A percentile compares a stretch with the other conserved stretches of the same genome.
Conservation (phyloP, 2,329 filamentous ascomycete species). For the Sphaerulina vaccinii region DNA sequence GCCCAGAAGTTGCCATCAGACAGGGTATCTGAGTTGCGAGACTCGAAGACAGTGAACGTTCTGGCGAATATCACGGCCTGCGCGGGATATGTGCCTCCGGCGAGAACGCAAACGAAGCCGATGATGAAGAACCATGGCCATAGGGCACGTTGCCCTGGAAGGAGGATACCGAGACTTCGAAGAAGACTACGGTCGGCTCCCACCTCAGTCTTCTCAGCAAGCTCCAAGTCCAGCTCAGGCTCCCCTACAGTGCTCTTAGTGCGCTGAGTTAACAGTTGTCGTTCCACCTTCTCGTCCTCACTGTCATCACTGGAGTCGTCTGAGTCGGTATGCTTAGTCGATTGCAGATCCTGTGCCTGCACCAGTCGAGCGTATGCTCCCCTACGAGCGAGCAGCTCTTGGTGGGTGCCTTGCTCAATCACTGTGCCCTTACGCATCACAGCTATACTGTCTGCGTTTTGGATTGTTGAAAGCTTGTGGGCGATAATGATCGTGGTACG, state of each 20-base stretch:
- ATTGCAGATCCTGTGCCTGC: constrained; percentile 2
- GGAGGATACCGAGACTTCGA: constrained; percentile 37
- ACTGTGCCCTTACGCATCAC: constrained; percentile 45
- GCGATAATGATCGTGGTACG: constrained; percentile 43
- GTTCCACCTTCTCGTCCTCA: constrained; percentile 15
- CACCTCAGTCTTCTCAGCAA: constrained; percentile 25
- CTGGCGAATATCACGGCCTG: constrained; percentile 52
- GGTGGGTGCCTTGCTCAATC: constrained; percentile 43
- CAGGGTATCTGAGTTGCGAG: constrained; percentile 37
- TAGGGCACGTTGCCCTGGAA: constrained; percentile 36
- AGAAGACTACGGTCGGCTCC: constrained; percentile 33
- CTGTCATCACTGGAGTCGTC: background rate
- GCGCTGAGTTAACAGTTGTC: background rate
- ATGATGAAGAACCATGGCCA: constrained; percentile 41
- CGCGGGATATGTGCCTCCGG: constrained; percentile 46
- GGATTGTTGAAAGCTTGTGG: constrained; percentile 46
- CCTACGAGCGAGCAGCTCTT: constrained; percentile 13
- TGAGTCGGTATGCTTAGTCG: background rate
- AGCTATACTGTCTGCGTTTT: constrained; percentile 45
- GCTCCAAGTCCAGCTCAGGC: background rate
- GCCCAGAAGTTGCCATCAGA: constrained; percentile 51
- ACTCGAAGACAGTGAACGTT: constrained; percentile 49
- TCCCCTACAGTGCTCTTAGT: constrained; percentile 1
- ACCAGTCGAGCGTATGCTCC: constrained; percentile 10
- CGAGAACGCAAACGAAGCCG: constrained; percentile 34